phyloP scores from a whole-genome alignment of 106 monocot genomes.

The Posidonia australis region DNA sequence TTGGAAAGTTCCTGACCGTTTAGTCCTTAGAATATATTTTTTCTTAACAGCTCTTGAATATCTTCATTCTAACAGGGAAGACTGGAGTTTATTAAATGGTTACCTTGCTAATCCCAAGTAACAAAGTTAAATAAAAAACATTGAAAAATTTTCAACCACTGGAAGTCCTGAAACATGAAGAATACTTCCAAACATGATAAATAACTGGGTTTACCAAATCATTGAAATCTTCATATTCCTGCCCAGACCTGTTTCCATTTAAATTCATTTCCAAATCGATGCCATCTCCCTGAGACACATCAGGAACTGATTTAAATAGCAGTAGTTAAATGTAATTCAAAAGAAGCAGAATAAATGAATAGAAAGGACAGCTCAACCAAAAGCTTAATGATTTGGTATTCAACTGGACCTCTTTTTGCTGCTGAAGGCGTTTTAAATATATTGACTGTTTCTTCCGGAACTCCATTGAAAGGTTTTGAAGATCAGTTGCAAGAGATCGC shows the following conservation, averaged over 20 bases:
- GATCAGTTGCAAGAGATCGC: conserved; percentile 64
- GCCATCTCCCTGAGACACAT: conserved; percentile 15
- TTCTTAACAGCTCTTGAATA: no score
- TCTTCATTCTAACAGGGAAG: no score
- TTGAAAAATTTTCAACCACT: no score
- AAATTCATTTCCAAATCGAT: conserved; percentile 26
- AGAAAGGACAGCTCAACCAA: no score
- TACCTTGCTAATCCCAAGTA: no score
- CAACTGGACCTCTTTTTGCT: conserved; percentile 51
- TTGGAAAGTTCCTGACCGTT: no score
- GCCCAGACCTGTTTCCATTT: conserved; percentile 12
- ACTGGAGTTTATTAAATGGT: no score
- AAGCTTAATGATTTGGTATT: background rate
- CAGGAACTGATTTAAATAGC: background rate
- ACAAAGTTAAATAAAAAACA: background rate
- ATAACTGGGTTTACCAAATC: conserved; percentile 16
- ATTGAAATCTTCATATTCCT: conserved; percentile 20
- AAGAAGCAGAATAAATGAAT: background rate
- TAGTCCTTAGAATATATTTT: no score
- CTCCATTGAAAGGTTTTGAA: conserved; percentile 54
- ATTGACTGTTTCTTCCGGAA: conserved; percentile 51
- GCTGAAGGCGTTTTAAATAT: conserved; percentile 44
- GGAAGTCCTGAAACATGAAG: background rate
- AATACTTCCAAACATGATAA: conserved; percentile 20
- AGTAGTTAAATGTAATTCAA: background rate